Evolutionary conservation across 805 yeast species (phyloP).

Genomic region (Candida easanensis): DNA sequence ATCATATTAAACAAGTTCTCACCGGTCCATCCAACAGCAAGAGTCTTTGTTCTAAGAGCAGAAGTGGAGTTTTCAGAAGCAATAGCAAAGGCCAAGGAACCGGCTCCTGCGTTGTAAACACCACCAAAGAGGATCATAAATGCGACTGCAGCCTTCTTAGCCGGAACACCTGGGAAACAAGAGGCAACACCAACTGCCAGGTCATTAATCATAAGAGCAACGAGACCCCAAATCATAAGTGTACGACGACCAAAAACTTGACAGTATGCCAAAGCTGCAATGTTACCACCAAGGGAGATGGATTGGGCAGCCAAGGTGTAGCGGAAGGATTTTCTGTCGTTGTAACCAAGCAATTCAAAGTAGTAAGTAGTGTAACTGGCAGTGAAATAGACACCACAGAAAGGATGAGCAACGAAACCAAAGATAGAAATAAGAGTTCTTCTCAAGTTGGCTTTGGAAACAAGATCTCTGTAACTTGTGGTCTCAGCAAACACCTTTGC

Average conservation of each 20-base stretch:
- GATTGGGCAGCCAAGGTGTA: conserved; percentile 33
- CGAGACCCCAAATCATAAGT: conserved; percentile 28
- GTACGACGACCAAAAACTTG: conserved; percentile 30
- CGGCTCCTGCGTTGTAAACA: conserved; percentile 34
- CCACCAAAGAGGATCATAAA: conserved; percentile 29
- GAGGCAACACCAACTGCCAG: conserved; percentile 18
- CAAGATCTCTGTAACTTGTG: conserved; percentile 37
- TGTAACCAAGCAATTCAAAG: conserved; percentile 45
- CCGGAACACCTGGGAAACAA: conserved; percentile 7
- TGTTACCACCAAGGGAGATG: conserved; percentile 31
- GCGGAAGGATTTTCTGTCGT: conserved; percentile 37
- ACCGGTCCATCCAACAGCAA: conserved; percentile 21
- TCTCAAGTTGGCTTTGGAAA: conserved; percentile 40
- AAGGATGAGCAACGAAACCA: conserved; percentile 38
- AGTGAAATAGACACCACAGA: conserved; percentile 43
- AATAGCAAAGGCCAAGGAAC: conserved; percentile 36
- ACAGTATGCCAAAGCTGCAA: conserved; percentile 28
- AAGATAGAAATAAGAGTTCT: conserved; percentile 39
- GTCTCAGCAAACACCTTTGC: conserved; percentile 27
- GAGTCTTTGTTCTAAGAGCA: conserved; percentile 31
- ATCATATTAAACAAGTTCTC: conserved; percentile 29
- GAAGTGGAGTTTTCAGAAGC: conserved; percentile 38
- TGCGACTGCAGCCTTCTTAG: conserved; percentile 23
- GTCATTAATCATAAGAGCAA: conserved; percentile 21
- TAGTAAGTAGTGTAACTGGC: conserved; percentile 47